Conservation (phyloP, 2,329 filamentous ascomycete genomes). For the Apiospora sp. region DNA sequence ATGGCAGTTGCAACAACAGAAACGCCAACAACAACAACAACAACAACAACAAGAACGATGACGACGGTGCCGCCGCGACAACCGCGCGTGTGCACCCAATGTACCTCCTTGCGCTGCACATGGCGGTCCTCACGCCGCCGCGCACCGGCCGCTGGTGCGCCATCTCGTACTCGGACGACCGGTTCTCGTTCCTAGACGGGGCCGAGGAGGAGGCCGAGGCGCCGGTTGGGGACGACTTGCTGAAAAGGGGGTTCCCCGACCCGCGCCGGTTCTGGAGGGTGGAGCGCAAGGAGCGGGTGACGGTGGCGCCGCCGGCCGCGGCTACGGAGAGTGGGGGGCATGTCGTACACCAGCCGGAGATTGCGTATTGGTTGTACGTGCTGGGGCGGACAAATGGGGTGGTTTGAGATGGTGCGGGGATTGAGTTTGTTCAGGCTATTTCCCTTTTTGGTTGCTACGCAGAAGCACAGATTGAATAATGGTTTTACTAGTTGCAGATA, state of each 20-base stretch:
- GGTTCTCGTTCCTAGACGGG: slow-evolving; percentile 18
- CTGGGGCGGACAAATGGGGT: slow-evolving; percentile 6
- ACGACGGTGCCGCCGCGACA: background rate
- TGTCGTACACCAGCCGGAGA: slow-evolving; percentile 20
- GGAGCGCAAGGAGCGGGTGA: slow-evolving; percentile 20
- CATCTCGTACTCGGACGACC: slow-evolving; percentile 24
- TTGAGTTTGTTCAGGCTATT: background rate
- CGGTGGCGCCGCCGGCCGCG: background rate
- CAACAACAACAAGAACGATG: background rate
- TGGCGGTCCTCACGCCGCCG: slow-evolving; percentile 22
- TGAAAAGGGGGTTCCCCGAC: slow-evolving; percentile 16
- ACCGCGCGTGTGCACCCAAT: background rate
- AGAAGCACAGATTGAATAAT: no score
- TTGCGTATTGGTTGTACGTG: slow-evolving; percentile 24
- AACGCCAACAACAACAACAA: background rate
- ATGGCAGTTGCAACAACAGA: background rate
- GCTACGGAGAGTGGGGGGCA: background rate
- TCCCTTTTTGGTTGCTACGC: background rate
- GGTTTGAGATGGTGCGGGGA: background rate
- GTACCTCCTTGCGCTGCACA: slow-evolving; percentile 23
- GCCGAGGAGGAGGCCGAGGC: no score
- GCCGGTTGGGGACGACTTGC: background rate
- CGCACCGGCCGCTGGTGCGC: slow-evolving; percentile 20
- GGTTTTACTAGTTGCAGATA: no score
- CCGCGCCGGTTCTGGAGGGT: slow-evolving; percentile 23